These are phyloP conservation scores for Lomentospora prolificans DNA, from an alignment of 2,329 filamentous ascomycete species.

Conservation along the genomic window DNA sequence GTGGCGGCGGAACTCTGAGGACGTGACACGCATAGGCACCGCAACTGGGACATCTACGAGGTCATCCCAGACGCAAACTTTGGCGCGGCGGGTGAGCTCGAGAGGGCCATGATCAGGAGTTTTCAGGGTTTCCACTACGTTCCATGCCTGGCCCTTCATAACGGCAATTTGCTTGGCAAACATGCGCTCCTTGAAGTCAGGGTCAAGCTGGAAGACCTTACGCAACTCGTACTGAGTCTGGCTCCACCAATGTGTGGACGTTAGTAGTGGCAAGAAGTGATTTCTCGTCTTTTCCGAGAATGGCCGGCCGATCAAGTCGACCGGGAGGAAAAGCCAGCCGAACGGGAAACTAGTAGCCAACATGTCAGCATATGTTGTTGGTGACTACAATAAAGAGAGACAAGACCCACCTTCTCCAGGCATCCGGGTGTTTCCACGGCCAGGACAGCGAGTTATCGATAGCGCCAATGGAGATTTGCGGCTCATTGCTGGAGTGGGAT, in stretches of 20 bases:
- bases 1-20: constrained; percentile 70
- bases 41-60: constrained; percentile 92
- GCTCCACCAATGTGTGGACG: constrained; percentile 93
- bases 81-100: constrained; percentile 79
- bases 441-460: constrained; percentile 98
- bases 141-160: constrained; percentile 99
- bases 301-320: constrained; percentile 89
- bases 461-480: constrained; percentile 70
- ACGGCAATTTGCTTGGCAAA: constrained; percentile 97
- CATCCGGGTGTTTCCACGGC: constrained; percentile 98
- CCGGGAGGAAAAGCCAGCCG: constrained; percentile 94
- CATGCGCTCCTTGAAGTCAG: constrained; percentile 97
- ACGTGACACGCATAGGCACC: constrained; percentile 77
- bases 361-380: not conserved
- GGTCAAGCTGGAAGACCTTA: constrained; percentile 80
- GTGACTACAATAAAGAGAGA: no score
- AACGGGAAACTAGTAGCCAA: constrained; percentile 71
- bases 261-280: constrained; percentile 92
- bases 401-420: constrained; percentile 48
- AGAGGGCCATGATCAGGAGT: constrained; percentile 84
- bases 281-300: constrained; percentile 90
- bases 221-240: constrained; percentile 84
- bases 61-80: constrained; percentile 97
- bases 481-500: constrained; percentile 32
- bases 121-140: constrained; percentile 96